Base-by-base conservation (phyloP, 2,329 filamentous ascomycete genomes). In the Diaporthe eres region DNA sequence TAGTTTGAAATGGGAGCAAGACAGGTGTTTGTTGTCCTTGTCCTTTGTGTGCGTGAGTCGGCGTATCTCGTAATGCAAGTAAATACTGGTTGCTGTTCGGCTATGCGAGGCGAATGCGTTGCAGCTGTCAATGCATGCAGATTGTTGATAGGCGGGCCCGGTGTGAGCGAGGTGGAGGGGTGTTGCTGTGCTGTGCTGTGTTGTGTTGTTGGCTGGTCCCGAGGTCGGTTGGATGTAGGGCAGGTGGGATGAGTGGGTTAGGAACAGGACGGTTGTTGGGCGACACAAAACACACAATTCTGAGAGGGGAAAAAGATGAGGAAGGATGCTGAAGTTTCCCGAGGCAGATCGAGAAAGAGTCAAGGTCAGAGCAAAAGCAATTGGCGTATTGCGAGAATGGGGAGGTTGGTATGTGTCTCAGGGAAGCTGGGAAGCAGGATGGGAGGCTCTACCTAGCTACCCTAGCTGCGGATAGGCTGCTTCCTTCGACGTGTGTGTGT, bases 331-430 rank as follows among this genome's bases (percentile, higher is more conserved):
- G 70, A 42, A 25, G 37, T 44, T 53, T 42, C 42, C 44, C 22
- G 34, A 61, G 71, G 51, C 17, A 53, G 65, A 39, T 53, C 13
- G 47, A n/a, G 31, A 39, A 39, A 68, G 49, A 68, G 49, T 28
- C 60, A 22, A 65, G 39, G 65, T 55, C 65, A 42, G 37, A 58
- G 51, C 71, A 72, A 63, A 63, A 60, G 31, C 57, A 72, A 65
- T 65, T 63, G 71, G 71, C 58, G 57, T 72, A 72, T 53, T 53
- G 51, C 47, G 58, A 73, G 71, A 73, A 73, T 65, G 58, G n/a
- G 58, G 71, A 73, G 71, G 71, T 73, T 73, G 71, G 71, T 65
- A 44, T 65, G 65, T 53, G 65, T 68, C 65, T 68, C 65, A 68
- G 65, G 55, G 47, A 68, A 68, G 65, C 65, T 68, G 22, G 65